phyloP scores from a whole-genome alignment of 305 asterid genomes.

The Fraxinus dipetala region DNA sequence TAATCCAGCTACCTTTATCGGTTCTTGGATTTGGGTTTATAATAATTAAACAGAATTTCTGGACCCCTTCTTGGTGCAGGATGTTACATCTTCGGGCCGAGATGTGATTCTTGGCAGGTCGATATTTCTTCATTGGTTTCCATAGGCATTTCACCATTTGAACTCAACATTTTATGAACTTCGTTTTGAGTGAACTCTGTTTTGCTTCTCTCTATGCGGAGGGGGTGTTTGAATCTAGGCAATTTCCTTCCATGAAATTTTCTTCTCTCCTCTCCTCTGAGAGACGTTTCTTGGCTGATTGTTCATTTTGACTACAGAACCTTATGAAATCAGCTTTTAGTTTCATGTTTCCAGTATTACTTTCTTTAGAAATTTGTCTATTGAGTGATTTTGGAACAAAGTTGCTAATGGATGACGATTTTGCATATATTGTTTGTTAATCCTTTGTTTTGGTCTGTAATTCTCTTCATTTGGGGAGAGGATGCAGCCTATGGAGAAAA shows the following conservation, averaged over 20 bases:
- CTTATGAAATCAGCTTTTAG: neutral
- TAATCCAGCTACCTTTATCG: neutral
- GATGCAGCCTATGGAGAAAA: neutral
- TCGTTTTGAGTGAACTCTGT: neutral
- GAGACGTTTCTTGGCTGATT: neutral
- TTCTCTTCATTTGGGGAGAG: neutral
- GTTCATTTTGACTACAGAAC: neutral
- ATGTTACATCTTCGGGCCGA: neutral
- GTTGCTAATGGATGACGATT: neutral
- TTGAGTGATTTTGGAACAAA: neutral
- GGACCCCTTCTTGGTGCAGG: neutral
- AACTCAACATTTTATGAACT: neutral
- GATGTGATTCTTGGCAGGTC: neutral
- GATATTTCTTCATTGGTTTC: neutral
- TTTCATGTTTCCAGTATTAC: neutral
- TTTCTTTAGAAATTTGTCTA: neutral
- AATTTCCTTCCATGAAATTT: neutral
- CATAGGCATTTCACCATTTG: neutral
- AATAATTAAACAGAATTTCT: neutral
- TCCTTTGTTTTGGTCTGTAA: neutral
- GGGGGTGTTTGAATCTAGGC: neutral
- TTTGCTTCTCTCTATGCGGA: neutral
- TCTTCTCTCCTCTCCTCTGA: neutral
- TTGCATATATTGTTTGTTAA: neutral
- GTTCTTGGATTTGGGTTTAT: neutral